Percentiles rank a stretch among this genome's conserved stretches.
These are phyloP conservation scores for Rhizopogon roseolus DNA, from an alignment of 768 basidiomycete species.

Conservation along the genomic window DNA sequence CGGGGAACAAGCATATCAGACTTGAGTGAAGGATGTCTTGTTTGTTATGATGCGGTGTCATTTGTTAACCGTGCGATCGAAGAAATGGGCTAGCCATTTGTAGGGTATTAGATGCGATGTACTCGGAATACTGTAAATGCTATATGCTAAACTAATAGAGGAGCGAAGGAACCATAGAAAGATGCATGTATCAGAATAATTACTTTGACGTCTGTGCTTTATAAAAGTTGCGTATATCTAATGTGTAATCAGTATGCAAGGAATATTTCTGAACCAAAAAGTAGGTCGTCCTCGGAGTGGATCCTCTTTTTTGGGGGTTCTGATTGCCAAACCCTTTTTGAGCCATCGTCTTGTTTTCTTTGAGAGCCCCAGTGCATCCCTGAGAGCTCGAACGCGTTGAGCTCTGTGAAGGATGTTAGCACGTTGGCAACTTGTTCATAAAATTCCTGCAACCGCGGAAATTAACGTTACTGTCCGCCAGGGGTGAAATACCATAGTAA, in stretches of 20 bases:
- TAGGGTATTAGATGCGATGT: slow-evolving; percentile 11
- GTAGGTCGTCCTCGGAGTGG: slow-evolving; percentile 25
- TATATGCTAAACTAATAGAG: slow-evolving; percentile 10
- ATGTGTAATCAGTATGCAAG: slow-evolving; percentile 22
- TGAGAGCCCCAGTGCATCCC: slow-evolving; percentile 72
- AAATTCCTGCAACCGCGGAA: slow-evolving; percentile 40
- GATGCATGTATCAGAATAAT: slow-evolving; percentile 3
- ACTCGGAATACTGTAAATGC: slow-evolving; percentile 9
- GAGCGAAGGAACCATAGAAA: not conserved
- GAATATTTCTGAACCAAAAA: slow-evolving; percentile 24
- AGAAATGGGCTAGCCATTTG: slow-evolving; percentile 25
- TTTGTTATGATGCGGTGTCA: slow-evolving; percentile 39
- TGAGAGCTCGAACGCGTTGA: slow-evolving; percentile 66
- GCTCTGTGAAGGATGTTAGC: slow-evolving; percentile 54
- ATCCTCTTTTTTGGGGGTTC: slow-evolving; percentile 34
- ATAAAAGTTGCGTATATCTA: not conserved
- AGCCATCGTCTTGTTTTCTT: slow-evolving; percentile 36
- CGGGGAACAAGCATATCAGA: slow-evolving; percentile 24
- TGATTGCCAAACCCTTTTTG: slow-evolving; percentile 50
- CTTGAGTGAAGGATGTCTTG: slow-evolving; percentile 36
- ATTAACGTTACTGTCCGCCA: slow-evolving; percentile 16
- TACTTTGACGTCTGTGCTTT: slow-evolving; percentile 3
- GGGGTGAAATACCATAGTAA: slow-evolving; percentile 6
- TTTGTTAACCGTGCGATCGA: slow-evolving; percentile 46
- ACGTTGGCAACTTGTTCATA: slow-evolving; percentile 55